Percentiles rank a stretch among this genome's conserved stretches.
phyloP scores from a whole-genome alignment of 140 eudicot genomes.

The Oenanthe javanica region DNA sequence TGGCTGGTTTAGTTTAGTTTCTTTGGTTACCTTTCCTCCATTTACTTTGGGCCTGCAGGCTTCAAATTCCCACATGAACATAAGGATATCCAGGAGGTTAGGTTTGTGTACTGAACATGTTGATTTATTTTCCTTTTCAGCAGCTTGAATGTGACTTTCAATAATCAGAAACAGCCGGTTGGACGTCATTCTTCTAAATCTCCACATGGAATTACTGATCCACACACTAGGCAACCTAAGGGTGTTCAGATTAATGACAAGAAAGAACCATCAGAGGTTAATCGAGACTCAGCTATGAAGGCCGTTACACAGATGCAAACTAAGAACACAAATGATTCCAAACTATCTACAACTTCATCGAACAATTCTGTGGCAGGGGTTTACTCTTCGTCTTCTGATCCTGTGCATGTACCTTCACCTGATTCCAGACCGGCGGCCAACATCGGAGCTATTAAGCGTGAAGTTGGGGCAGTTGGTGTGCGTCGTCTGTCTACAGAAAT shows the following conservation, averaged over 20 bases:
- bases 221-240: constrained; percentile 38
- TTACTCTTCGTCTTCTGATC: constrained; percentile 89
- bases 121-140: constrained; percentile 7
- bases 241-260: constrained; percentile 23
- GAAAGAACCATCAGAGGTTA: constrained; percentile 31
- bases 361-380: constrained; percentile 69
- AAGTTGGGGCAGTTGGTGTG: constrained; percentile 81
- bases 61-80: not conserved
- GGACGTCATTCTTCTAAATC: constrained; percentile 27
- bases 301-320: not conserved
- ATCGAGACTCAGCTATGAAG: constrained; percentile 10
- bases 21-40: not conserved
- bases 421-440: constrained; percentile 68
- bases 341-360: constrained; percentile 25
- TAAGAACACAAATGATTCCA: constrained; percentile 38
- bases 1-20: not conserved
- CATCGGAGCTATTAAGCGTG: constrained; percentile 88
- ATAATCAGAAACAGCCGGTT: constrained; percentile 31
- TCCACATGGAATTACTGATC: constrained; percentile 25
- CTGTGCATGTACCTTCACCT: constrained; percentile 86
- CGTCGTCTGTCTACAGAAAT: constrained; percentile 62
- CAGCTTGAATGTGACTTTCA: constrained; percentile 38
- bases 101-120: not conserved
- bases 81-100: not conserved
- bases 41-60: not conserved